phyloP scores from a whole-genome alignment of 345 rosid species.

The Aegle marmelos region DNA sequence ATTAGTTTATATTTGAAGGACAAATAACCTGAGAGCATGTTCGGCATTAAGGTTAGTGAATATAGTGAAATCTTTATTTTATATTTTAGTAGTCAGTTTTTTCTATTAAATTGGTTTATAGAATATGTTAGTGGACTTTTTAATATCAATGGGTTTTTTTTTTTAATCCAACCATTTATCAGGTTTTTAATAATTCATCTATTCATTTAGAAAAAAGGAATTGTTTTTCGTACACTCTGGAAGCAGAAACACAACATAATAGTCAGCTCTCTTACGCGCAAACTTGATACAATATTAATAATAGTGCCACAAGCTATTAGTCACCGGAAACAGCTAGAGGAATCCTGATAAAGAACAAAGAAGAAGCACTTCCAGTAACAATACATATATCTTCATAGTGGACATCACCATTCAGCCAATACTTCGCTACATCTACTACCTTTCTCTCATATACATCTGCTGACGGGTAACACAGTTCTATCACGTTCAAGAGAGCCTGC shows the following conservation, averaged over 20 bases:
- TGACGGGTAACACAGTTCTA: background rate
- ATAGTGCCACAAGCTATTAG: background rate
- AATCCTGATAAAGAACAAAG: background rate
- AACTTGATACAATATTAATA: background rate
- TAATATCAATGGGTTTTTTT: too few species aligned
- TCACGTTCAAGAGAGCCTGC: conserved; percentile 13
- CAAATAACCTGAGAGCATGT: too few species aligned
- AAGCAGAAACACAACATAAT: background rate
- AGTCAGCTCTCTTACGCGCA: background rate
- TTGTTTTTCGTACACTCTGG: background rate
- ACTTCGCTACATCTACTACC: background rate
- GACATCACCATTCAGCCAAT: background rate
- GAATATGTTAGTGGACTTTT: too few species aligned
- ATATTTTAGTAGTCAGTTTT: too few species aligned
- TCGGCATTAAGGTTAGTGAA: too few species aligned
- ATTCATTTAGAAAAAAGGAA: background rate
- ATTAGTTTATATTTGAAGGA: too few species aligned
- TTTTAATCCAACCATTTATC: too few species aligned
- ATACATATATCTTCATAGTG: background rate
- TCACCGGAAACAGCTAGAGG: background rate
- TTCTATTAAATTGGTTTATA: too few species aligned
- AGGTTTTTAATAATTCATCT: background rate
- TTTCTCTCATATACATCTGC: background rate
- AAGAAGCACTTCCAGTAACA: background rate
- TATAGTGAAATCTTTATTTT: too few species aligned